Evolutionary conservation across 208 protist species (phyloP).

Genomic region (Entamoeba invadens): DNA sequence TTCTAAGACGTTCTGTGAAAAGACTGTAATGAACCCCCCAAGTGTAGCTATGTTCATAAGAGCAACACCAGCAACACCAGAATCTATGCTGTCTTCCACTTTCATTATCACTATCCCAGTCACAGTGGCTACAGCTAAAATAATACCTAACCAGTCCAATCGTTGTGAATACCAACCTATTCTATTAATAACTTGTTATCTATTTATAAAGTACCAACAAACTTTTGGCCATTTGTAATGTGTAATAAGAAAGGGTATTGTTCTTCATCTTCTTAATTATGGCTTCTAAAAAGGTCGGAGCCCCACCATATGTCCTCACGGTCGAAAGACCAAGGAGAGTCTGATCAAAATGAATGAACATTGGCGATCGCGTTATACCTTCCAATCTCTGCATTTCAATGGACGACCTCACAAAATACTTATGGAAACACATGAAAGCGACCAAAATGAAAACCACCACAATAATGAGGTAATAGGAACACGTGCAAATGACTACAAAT

Average conservation of each 20-base stretch:
- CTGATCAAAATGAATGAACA: constrained; percentile 68
- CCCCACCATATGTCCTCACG: constrained; percentile 52
- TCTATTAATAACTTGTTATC: too few relatives aligned
- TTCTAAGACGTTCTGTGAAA: background rate
- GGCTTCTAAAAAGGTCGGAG: background rate
- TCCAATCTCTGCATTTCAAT: constrained; percentile 63
- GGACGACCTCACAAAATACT: constrained; percentile 9
- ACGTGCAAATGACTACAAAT: background rate
- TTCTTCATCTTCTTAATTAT: background rate
- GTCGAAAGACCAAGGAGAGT: constrained; percentile 57
- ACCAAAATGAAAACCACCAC: background rate
- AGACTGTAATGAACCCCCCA: background rate
- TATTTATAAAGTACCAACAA: background rate
- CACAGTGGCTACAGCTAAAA: background rate
- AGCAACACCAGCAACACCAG: background rate
- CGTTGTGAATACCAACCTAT: background rate
- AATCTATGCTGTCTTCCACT: background rate
- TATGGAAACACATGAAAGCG: background rate
- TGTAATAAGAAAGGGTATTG: background rate
- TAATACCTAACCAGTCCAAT: background rate
- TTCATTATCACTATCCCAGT: background rate
- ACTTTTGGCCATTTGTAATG: background rate
- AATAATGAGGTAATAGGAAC: background rate
- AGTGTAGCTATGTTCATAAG: background rate
- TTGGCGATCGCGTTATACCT: constrained; percentile 58